Evolutionary conservation across 202 grass and related monocot genomes (phyloP), one percentile per base, ranked within the genome.

Genomic region (Schoenoplectus tabernaemontani): DNA sequence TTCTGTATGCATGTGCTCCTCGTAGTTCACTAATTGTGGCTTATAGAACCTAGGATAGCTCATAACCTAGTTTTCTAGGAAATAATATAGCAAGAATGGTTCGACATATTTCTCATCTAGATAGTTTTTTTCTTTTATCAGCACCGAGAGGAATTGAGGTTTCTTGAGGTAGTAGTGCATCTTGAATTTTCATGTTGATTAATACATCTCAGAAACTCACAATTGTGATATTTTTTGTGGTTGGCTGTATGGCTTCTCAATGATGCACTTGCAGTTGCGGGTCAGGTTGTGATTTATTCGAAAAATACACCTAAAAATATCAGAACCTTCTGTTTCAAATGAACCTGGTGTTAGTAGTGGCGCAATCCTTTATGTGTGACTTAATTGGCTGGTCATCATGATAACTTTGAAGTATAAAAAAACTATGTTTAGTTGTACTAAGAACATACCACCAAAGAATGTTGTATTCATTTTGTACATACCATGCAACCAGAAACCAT

Each of bases 201-300:
- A 28, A 64, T 13, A 44, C 58, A 57, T 36, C 42, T 46, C 22
- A 79, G 46, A n/a, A 11, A 48, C 39, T 63, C 3, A 60, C 0
- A 42, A 60, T 78, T 16, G 0, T 33, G 39, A 50, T 43, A 32
- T 73, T 51, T 90, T 72, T 42, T 84, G 20, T 61, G 93, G 93
- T 60, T 97, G 50, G 87, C 91, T 7, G 77, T 93, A n/a, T 97
- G 89, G 66, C 86, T 97, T 10, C 89, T 97, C 17, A 97, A 97
- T 41, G 93, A 97, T 80, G 91, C 91, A 11, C 84, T 91, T 68
- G 93, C 93, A 37, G 87, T 97, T 82, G 91, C 91, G 72, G 93
- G 87, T 75, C 93, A 97, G 93, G 93, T 81, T 57, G 23, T 26
- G 42, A 26, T 15, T 43, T 42, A 43, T 78, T 39, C 13, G 17